Percentiles rank a stretch among this genome's conserved stretches.
Conservation (phyloP, 1,284 basidiomycete genomes). For the Cutaneotrichosporon arboriforme region DNA sequence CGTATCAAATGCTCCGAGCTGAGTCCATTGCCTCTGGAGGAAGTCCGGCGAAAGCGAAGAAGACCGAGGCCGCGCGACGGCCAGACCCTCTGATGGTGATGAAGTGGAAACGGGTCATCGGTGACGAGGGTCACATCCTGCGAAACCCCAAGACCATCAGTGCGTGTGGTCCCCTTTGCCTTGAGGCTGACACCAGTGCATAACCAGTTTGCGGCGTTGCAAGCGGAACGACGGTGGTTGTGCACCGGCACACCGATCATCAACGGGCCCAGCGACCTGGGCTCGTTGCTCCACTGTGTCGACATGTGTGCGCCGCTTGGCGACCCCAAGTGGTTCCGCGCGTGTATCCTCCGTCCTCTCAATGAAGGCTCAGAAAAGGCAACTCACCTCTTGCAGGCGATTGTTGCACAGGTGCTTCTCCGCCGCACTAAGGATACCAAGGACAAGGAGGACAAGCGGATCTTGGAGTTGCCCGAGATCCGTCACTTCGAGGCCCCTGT, state of each 20-base stretch:
- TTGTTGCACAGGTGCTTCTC: conserved; percentile 78
- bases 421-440: conserved; percentile 84
- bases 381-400: conserved; percentile 66
- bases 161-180: conserved; percentile 12
- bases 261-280: conserved; percentile 75
- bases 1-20: conserved; percentile 62
- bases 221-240: conserved; percentile 69
- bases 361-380: conserved; percentile 62
- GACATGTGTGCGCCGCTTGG: conserved; percentile 74
- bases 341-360: conserved; percentile 65
- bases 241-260: conserved; percentile 68
- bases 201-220: conserved; percentile 61
- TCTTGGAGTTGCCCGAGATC: conserved; percentile 72
- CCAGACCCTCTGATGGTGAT: conserved; percentile 60
- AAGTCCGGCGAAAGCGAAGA: conserved; percentile 25
- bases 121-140: conserved; percentile 83
- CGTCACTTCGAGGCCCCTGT: conserved; percentile 52
- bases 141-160: conserved; percentile 78
- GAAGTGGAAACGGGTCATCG: conserved; percentile 77
- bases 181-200: conserved; percentile 51
- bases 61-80: conserved; percentile 20
- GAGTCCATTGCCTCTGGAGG: conserved; percentile 18
- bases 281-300: conserved; percentile 74
- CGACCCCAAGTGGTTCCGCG: conserved; percentile 70
- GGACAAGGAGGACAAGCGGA: conserved; percentile 63